phyloP scores from a whole-genome alignment of 148 eudicot species.

The Rheum nobile region DNA sequence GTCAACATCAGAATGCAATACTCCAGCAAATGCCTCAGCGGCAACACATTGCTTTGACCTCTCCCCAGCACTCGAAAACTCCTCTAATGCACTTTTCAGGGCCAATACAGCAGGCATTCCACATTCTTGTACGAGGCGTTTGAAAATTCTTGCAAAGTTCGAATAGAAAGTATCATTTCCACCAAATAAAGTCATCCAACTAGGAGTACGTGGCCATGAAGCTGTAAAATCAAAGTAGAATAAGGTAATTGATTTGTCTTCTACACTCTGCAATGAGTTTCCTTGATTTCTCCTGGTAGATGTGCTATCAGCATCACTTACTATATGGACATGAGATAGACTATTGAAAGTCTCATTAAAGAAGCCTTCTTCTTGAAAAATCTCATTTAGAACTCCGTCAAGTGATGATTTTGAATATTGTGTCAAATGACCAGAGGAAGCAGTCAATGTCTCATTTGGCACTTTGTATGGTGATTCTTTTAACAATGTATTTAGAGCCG shows the following conservation, averaged over 20 bases:
- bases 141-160: slow-evolving; percentile 87
- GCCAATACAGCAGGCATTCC: slow-evolving; percentile 64
- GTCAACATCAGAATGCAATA: slow-evolving; percentile 81
- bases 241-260: slow-evolving; percentile 92
- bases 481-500: slow-evolving; percentile 86
- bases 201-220: slow-evolving; percentile 99
- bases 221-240: slow-evolving; percentile 96
- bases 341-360: slow-evolving; percentile 74
- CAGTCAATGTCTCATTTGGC: slow-evolving; percentile 25
- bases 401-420: slow-evolving; percentile 53
- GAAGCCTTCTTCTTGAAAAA: slow-evolving; percentile 90
- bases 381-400: slow-evolving; percentile 60
- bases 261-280: slow-evolving; percentile 84
- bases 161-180: slow-evolving; percentile 97
- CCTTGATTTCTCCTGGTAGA: slow-evolving; percentile 62
- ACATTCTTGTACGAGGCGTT: slow-evolving; percentile 95
- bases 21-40: slow-evolving; percentile 91
- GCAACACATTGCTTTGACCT: slow-evolving; percentile 99
- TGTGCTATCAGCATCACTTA: slow-evolving; percentile 59
- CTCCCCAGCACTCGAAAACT: slow-evolving; percentile 77
- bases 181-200: slow-evolving; percentile 88
- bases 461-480: slow-evolving; percentile 87
- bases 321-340: slow-evolving; percentile 89
- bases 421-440: slow-evolving; percentile 21
- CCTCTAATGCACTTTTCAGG: slow-evolving; percentile 55